phyloP scores from a whole-genome alignment of 257 asterid genomes.

The Craterostigma plantagineum region DNA sequence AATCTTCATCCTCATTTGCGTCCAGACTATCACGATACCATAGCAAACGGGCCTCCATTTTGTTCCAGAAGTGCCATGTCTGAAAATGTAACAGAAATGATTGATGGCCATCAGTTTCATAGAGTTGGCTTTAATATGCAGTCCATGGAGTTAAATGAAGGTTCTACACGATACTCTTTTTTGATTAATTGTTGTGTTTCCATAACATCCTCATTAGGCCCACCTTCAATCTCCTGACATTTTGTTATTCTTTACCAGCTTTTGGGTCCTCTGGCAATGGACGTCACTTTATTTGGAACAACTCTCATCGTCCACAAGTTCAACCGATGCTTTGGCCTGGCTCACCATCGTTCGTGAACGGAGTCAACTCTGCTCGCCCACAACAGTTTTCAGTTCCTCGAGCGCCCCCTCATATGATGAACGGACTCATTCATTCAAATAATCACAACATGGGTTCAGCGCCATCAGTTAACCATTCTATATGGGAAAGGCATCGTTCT shows the following conservation, averaged over 20 bases:
- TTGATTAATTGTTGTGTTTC: too few relatives aligned
- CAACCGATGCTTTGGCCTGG: conserved; percentile 63
- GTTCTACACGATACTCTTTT: too few relatives aligned
- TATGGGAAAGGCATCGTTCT: conserved; percentile 66
- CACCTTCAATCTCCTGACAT: too few relatives aligned
- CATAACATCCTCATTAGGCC: too few relatives aligned
- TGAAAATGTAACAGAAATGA: conserved; percentile 32
- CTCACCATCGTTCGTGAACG: conserved; percentile 65
- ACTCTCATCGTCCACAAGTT: conserved; percentile 49
- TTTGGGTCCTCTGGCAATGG: conserved; percentile 71
- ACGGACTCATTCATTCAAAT: too few relatives aligned
- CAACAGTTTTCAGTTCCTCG: conserved; percentile 65
- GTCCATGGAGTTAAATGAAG: conserved; percentile 51
- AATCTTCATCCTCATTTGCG: conserved; percentile 70
- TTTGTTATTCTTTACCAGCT: conserved; percentile 23
- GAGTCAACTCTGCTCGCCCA: conserved; percentile 45
- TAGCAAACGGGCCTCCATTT: too few relatives aligned
- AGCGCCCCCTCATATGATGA: conserved; percentile 55
- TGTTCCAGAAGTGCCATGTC: too few relatives aligned
- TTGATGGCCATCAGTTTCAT: conserved; percentile 46
- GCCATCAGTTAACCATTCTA: conserved; percentile 68
- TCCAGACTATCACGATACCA: too few relatives aligned
- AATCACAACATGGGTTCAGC: conserved; percentile 91
- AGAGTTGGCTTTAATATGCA: conserved; percentile 44
- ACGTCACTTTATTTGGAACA: conserved; percentile 73